Evolutionary conservation across 192 early-diverging fungal species (phyloP).

Genomic region (Backusella luteola): DNA sequence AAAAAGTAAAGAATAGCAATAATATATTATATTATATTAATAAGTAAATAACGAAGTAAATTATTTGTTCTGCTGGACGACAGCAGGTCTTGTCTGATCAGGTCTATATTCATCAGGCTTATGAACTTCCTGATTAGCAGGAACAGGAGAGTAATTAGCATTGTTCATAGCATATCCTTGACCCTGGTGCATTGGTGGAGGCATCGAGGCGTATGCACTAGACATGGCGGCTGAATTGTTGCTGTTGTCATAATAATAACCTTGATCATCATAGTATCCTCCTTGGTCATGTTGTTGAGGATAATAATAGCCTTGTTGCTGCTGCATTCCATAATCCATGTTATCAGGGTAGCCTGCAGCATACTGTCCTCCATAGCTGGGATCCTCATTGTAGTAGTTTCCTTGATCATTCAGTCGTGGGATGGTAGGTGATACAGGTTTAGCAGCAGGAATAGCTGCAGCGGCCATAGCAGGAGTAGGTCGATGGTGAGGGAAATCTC

Average conservation of each 20-base stretch:
- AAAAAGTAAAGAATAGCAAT: not conserved
- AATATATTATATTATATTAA: constrained; percentile 8
- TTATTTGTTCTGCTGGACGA: not conserved
- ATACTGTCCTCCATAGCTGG: constrained; percentile 5
- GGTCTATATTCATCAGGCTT: constrained; percentile 10
- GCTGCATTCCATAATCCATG: constrained; percentile 11
- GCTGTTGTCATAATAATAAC: constrained; percentile 15
- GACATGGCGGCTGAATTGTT: not conserved
- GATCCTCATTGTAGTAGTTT: constrained; percentile 6
- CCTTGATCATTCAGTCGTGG: constrained; percentile 11
- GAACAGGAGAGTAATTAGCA: not conserved
- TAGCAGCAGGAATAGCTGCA: not conserved
- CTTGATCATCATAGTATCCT: constrained; percentile 13
- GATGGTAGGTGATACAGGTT: not conserved
- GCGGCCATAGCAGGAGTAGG: not conserved
- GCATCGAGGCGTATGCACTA: not conserved
- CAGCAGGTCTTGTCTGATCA: not conserved
- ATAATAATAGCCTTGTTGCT: constrained; percentile 21
- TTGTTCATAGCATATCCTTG: constrained; percentile 14
- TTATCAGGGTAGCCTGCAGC: constrained; percentile 3
- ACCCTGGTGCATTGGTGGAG: not conserved
- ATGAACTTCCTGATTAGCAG: constrained; percentile 6
- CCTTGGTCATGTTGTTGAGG: constrained; percentile 2
- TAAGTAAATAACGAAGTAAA: constrained; percentile 1
- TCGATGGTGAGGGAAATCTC: constrained; percentile 26